Percentiles rank a stretch among this genome's conserved stretches.
These are phyloP conservation scores for Aureobasidium sp. DNA, from an alignment of 2,329 filamentous ascomycete genomes.

Conservation along the genomic window DNA sequence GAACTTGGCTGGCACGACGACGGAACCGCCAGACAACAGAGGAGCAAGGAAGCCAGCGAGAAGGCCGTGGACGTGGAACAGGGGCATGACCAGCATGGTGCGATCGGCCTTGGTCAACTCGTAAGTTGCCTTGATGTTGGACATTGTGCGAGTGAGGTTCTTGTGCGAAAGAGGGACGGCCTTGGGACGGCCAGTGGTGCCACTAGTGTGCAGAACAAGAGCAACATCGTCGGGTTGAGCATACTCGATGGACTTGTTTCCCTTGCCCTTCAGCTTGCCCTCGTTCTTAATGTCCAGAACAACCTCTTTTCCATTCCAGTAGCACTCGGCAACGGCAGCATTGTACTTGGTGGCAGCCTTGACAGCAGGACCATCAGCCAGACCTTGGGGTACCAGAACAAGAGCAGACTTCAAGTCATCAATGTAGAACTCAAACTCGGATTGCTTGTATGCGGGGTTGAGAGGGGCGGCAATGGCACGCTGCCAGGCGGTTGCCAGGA, in stretches of 20 bases:
- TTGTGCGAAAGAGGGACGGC: constrained; percentile 75
- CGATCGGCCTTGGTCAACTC: constrained; percentile 62
- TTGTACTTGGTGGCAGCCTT: constrained; percentile 71
- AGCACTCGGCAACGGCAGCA: constrained; percentile 80
- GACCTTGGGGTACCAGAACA: constrained; percentile 66
- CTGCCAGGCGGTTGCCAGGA: constrained; percentile 80
- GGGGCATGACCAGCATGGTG: constrained; percentile 81
- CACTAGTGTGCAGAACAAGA: constrained; percentile 75
- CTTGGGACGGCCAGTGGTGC: constrained; percentile 79
- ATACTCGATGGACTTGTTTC: constrained; percentile 40
- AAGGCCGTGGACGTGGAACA: constrained; percentile 87
- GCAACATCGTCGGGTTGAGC: constrained; percentile 71
- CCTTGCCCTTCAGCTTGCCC: constrained; percentile 56
- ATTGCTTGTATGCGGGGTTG: constrained; percentile 82
- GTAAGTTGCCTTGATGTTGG: constrained; percentile 73
- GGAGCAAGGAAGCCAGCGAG: constrained; percentile 76
- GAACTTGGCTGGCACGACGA: constrained; percentile 72
- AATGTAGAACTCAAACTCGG: constrained; percentile 88
- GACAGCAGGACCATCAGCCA: constrained; percentile 62
- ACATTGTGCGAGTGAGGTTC: constrained; percentile 76
- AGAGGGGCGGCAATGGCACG: constrained; percentile 77
- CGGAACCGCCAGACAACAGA: constrained; percentile 67
- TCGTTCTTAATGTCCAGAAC: constrained; percentile 70
- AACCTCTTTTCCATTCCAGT: constrained; percentile 66
- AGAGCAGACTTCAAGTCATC: constrained; percentile 76